Conservation (phyloP, 257 asterid species). For the Solanum chaucha region DNA sequence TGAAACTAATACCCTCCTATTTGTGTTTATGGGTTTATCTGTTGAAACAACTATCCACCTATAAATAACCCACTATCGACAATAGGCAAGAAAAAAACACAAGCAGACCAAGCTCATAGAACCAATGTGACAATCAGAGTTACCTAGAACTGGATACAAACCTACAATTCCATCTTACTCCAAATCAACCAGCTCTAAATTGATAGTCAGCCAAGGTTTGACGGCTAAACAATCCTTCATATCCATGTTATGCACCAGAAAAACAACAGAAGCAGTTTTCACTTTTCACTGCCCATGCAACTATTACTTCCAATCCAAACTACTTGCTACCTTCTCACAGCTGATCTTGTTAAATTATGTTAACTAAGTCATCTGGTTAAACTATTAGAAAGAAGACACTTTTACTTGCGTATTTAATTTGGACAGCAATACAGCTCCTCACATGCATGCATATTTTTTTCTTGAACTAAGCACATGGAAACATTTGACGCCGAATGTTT, state of each 20-base stretch:
- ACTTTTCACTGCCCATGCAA: neutral
- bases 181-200: neutral
- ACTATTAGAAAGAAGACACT: neutral
- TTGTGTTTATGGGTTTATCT: neutral
- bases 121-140: neutral
- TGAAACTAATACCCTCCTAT: neutral
- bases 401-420: neutral
- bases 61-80: neutral
- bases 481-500: neutral
- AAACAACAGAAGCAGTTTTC: neutral
- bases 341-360: neutral
- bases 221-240: neutral
- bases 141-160: neutral
- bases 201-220: neutral
- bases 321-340: neutral
- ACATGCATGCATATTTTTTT: neutral
- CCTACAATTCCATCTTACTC: neutral
- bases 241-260: neutral
- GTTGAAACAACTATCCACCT: neutral
- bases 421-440: neutral
- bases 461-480: neutral
- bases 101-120: neutral
- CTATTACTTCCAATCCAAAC: neutral
- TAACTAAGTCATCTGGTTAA: neutral
- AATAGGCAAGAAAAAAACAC: neutral